A percentile compares a stretch with the other conserved stretches of the same genome.
These are phyloP conservation scores for Rhizophagus sp. DNA, from an alignment of 192 early-diverging fungal genomes.

Conservation along the genomic window DNA sequence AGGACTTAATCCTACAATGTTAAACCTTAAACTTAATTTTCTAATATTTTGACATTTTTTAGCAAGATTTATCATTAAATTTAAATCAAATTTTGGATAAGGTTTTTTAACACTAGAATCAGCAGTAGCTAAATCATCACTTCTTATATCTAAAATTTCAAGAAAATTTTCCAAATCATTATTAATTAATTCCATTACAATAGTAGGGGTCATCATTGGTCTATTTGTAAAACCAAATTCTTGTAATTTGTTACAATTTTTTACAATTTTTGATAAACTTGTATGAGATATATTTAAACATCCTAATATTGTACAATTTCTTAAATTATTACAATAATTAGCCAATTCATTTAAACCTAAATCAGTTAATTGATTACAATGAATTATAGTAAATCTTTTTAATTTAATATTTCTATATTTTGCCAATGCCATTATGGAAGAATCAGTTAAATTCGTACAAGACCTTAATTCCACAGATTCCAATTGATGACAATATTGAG, in stretches of 20 bases:
- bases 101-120: neutral
- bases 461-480: neutral
- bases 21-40: constrained; percentile 6
- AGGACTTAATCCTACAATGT: constrained; percentile 2
- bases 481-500: constrained; percentile 7
- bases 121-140: too few species aligned
- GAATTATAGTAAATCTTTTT: neutral
- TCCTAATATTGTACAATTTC: neutral
- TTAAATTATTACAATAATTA: neutral
- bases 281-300: constrained; percentile 6
- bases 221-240: constrained; percentile 10
- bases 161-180: too few species aligned
- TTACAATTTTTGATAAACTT: neutral
- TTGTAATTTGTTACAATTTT: neutral
- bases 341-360: neutral
- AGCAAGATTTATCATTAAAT: neutral
- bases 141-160: neutral
- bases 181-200: neutral
- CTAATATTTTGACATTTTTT: too few species aligned
- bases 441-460: neutral
- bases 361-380: constrained; percentile 17
- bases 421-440: neutral
- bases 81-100: constrained; percentile 15
- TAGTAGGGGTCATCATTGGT: constrained; percentile 4
- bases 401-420: constrained; percentile 10